Conservation (phyloP, 108 stramenopile genomes). For the Stephanodiscus minutulus region DNA sequence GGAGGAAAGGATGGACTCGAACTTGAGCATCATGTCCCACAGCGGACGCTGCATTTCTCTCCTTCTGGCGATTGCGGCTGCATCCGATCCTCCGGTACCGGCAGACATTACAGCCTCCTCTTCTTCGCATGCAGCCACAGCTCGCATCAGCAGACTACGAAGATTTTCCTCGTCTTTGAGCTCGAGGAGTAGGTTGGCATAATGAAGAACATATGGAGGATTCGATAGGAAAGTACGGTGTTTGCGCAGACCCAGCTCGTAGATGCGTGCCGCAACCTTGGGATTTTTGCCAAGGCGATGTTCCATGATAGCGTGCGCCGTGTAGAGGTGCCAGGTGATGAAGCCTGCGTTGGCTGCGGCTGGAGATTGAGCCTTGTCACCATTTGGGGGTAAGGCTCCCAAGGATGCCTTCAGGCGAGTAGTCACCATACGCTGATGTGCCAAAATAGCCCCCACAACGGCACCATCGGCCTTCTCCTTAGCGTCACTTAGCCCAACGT, state of each 20-base stretch:
- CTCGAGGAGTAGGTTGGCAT: conserved; percentile 83
- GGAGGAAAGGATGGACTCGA: conserved; percentile 69
- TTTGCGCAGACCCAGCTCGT: conserved; percentile 83
- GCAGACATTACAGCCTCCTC: conserved; percentile 34
- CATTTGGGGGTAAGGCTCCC: conserved; percentile 14
- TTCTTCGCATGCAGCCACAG: conserved; percentile 79
- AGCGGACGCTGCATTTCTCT: conserved; percentile 59
- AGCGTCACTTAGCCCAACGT: conserved; percentile 26
- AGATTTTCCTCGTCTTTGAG: conserved; percentile 82
- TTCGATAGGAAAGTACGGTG: conserved; percentile 75
- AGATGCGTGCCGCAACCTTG: conserved; percentile 79
- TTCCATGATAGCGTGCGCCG: conserved; percentile 82
- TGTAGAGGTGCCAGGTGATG: conserved; percentile 87
- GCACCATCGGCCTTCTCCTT: conserved; percentile 24
- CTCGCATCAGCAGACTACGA: conserved; percentile 75
- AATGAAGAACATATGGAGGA: conserved; percentile 75
- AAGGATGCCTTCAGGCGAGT: conserved; percentile 66
- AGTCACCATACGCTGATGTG: conserved; percentile 67
- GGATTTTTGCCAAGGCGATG: conserved; percentile 77
- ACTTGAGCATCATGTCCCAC: conserved; percentile 88
- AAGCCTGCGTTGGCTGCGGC: conserved; percentile 27
- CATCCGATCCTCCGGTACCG: conserved; percentile 27
- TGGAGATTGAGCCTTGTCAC: conserved; percentile 8
- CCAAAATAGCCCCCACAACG: conserved; percentile 18
- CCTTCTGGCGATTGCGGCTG: conserved; percentile 23